Base-by-base conservation (phyloP, 31 red algal species). In the Odonthalia washingtoniensis region DNA sequence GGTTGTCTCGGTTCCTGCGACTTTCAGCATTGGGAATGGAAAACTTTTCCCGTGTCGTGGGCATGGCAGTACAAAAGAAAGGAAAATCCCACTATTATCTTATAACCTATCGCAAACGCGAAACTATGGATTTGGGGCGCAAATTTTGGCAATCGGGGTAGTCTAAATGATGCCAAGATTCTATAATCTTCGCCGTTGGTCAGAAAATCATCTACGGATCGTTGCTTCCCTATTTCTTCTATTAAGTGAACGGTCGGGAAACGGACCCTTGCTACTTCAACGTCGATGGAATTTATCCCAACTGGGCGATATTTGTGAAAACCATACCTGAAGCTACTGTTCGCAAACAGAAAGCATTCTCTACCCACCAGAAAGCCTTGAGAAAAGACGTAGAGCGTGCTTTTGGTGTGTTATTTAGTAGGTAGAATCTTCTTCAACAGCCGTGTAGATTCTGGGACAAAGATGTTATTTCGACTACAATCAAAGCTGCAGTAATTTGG, bases 51-150 rank as follows among this genome's bases (percentile, higher is more conserved):
- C 5, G 40, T n/a, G 3, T 46, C 49, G 3, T 65, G 27, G 49
- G 1, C n/a, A n/a, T 42, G 74, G 75, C 1, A 46, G 43, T 17
- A 42, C 39, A 31, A 41, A 44, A 17, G 74, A 75, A 12, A 78
- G 65, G 30, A 64, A 16, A 69, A 66, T 12, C 75, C 85, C 4
- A 31, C 24, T 3, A 34, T 88, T 26, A 60, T 26, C 1, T 32
- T 88, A 39, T 73, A 88, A 41, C 49, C 46, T 1, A 74, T 76
- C 3, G 43, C 68, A 26, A 70, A 86, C 41, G 66, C 49, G 57
- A 30, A 74, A 2, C 45, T 79, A 4, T 88, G 75, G 73, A 78
- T 75, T 60, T 88, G 85, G 85, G 74, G 80, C 60, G 6, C 62
- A 42, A 24, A 31, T 35, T 88, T 88, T 65, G 85, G 34, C 1